These are phyloP conservation scores for Harrya chromipes DNA, from an alignment of 768 basidiomycete species.

Conservation along the genomic window DNA sequence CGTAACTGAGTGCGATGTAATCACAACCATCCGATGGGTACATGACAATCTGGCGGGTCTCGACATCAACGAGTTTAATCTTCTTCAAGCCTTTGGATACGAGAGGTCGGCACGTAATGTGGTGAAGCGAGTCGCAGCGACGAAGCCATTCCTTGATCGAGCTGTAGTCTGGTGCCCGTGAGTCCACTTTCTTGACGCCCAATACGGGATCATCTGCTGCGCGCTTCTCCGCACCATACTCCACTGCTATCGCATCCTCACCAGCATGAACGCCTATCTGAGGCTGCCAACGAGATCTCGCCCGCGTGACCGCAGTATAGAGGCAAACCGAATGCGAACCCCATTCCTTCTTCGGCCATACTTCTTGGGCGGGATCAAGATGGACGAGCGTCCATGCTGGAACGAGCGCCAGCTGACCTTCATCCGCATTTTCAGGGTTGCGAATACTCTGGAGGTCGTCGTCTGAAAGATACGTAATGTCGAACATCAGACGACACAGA, in stretches of 20 bases:
- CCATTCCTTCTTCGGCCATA: not conserved
- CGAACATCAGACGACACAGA: conserved; percentile 12
- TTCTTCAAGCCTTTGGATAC: conserved; percentile 2
- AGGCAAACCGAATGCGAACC: not conserved
- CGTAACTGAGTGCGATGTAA: conserved; percentile 16
- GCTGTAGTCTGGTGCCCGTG: not conserved
- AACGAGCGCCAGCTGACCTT: conserved; percentile 1
- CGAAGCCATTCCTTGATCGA: conserved; percentile 2
- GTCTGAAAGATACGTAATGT: conserved; percentile 2
- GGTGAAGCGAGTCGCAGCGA: conserved; percentile 7
- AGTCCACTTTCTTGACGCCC: conserved; percentile 7
- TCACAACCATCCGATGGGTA: conserved; percentile 6
- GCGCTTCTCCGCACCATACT: not conserved
- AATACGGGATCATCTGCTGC: not conserved
- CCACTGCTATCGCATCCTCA: not conserved
- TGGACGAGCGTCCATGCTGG: conserved; percentile 1
- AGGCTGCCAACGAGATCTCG: conserved; percentile 1
- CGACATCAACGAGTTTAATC: conserved; percentile 10
- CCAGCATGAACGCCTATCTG: conserved; percentile 1
- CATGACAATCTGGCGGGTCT: conserved; percentile 4
- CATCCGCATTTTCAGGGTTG: not conserved
- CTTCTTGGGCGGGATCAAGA: not conserved
- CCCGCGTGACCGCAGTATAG: conserved; percentile 1
- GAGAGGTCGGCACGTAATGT: conserved; percentile 2
- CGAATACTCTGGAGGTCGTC: not conserved